Evolutionary conservation across 371 early-diverging fungal genomes (phyloP).

Genomic region (Sporodiniella umbellata): DNA sequence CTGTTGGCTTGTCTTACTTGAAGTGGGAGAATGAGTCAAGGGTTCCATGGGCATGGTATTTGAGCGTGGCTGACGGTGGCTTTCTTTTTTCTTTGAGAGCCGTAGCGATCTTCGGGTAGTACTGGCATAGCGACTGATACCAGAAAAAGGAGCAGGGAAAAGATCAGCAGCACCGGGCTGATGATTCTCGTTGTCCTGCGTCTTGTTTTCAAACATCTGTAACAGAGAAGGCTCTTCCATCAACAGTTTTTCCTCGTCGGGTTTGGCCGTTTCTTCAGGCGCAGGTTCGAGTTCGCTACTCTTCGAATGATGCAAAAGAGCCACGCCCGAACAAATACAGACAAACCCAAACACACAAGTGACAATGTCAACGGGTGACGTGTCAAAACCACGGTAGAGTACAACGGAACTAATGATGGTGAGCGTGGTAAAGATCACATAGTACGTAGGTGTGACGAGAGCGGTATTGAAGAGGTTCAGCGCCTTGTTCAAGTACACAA

Average conservation of each 20-base stretch:
- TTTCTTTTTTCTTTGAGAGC: conserved; percentile 2
- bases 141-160: conserved; percentile 33
- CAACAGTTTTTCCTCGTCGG: conserved; percentile 14
- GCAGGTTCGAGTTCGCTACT: conserved; percentile 4
- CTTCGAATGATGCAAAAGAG: conserved; percentile 39
- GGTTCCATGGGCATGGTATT: conserved; percentile 2
- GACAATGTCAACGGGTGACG: conserved; percentile 71
- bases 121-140: conserved; percentile 31
- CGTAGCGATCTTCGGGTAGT: conserved; percentile 19
- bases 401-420: conserved; percentile 89
- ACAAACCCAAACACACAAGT: conserved; percentile 89
- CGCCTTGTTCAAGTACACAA: conserved; percentile 96
- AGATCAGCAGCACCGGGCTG: conserved; percentile 33
- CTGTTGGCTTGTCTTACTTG: conserved; percentile 14
- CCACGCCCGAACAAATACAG: conserved; percentile 68
- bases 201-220: conserved; percentile 26
- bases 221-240: conserved; percentile 9
- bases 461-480: conserved; percentile 92
- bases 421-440: conserved; percentile 91
- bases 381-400: conserved; percentile 84
- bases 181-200: conserved; percentile 1
- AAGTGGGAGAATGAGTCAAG: conserved; percentile 16
- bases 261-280: neutral
- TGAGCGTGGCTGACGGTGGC: neutral
- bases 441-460: conserved; percentile 89